Evolutionary conservation across 2,329 filamentous ascomycete genomes (phyloP).

Genomic region (Alternaria angustiovoidea): DNA sequence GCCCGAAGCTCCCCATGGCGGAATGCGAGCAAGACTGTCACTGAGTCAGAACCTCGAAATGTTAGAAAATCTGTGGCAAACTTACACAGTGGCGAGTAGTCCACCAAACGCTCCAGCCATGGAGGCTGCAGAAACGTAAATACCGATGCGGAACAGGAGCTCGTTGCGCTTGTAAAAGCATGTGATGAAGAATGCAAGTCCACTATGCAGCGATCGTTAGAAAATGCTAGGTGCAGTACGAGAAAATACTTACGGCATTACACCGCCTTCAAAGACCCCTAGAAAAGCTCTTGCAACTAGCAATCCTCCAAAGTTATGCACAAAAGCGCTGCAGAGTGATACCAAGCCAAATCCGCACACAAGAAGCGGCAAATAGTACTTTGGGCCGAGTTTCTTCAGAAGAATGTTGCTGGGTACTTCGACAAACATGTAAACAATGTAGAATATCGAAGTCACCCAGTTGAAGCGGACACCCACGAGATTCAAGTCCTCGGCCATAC

Average conservation of each 20-base stretch:
- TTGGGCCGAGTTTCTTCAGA: slow-evolving; percentile 62
- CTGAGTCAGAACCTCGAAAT: not conserved
- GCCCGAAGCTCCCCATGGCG: slow-evolving; percentile 58
- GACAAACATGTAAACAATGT: slow-evolving; percentile 64
- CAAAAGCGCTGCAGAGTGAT: slow-evolving; percentile 64
- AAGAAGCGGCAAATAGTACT: slow-evolving; percentile 62
- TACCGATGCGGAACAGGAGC: slow-evolving; percentile 63
- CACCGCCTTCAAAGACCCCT: slow-evolving; percentile 65
- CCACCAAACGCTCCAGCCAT: slow-evolving; percentile 67
- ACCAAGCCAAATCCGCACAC: slow-evolving; percentile 65
- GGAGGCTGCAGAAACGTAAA: slow-evolving; percentile 64
- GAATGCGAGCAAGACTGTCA: slow-evolving; percentile 53
- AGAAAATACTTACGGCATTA: slow-evolving; percentile 57
- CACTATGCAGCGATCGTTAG: slow-evolving; percentile 36
- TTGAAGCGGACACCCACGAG: slow-evolving; percentile 63
- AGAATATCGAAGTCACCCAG: slow-evolving; percentile 66
- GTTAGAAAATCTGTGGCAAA: slow-evolving; percentile 11
- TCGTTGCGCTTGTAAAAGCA: slow-evolving; percentile 66
- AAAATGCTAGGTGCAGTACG: not conserved
- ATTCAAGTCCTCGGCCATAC: slow-evolving; percentile 59
- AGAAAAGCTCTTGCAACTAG: slow-evolving; percentile 60
- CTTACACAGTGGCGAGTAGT: slow-evolving; percentile 62
- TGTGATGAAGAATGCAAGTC: slow-evolving; percentile 64
- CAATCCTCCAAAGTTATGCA: slow-evolving; percentile 58
- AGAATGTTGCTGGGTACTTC: slow-evolving; percentile 66